Base-by-base conservation (phyloP, 345 rosid species). In the Erysimum cheiranthoides region DNA sequence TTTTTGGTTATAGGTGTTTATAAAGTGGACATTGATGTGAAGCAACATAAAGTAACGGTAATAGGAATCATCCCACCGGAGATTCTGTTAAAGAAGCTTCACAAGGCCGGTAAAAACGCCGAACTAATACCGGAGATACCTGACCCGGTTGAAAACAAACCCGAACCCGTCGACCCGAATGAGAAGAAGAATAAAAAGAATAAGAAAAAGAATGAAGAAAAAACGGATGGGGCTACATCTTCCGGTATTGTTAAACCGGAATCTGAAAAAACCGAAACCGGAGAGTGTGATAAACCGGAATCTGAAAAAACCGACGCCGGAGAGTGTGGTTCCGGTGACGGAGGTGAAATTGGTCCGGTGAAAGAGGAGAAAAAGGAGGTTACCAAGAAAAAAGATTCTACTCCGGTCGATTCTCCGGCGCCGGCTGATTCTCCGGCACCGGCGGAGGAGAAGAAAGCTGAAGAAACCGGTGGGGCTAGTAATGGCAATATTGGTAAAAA, bases 71-170 rank as follows among this genome's bases (percentile, higher is more conserved):
- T 83, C 5, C 71, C 84, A 34, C 84, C 86, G 0, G 81, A 73
- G 18, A 83, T 85, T 68, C 82, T 93, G 57, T 76, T 89, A 70
- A 88, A 84, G 84, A 91, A 86, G 70, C 87, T 93, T 50, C 76
- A 50, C 52, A 89, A 84, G 68, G 70, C 87, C 7, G 93, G 93
- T 13, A 93, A 88, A 68, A 82, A 80, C 49, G 98, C 93, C 10
- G 89, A 82, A 75, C 54, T 89, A 2, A 81, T 90, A 85, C 90
- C 87, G 57, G 83, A 73, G 38, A 79, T 82, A 66, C 40, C 61
- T 27, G 78, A 54, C 61, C 36, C 73, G 32, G 75, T 71, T 49
- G 73, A 52, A 79, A 83, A 1, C 35, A 61, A 40, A 25, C 77
- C 53, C 28, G 85, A 77, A 84, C 66, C 66, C 10, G 47, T 51